Conservation (phyloP, 805 yeast species). For the Zygosaccharomyces rouxii region DNA sequence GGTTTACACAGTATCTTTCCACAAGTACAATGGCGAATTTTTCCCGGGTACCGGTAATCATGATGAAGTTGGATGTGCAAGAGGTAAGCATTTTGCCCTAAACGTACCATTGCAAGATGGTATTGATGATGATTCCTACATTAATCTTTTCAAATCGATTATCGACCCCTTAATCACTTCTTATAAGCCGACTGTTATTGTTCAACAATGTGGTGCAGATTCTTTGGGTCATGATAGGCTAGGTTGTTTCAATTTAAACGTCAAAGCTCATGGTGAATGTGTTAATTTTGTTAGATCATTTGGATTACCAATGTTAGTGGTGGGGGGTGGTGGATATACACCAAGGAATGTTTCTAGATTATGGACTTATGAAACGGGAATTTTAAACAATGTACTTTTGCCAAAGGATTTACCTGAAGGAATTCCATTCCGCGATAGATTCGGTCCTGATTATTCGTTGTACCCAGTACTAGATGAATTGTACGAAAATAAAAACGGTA, state of each 20-base stretch:
- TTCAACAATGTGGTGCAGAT: conserved; percentile 98
- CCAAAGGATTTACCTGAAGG: conserved; percentile 70
- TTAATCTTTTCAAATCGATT: conserved; percentile 52
- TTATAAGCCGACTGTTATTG: conserved; percentile 92
- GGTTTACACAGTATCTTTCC: conserved; percentile 87
- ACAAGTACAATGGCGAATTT: conserved; percentile 82
- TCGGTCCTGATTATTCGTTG: conserved; percentile 85
- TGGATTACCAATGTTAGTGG: conserved; percentile 83
- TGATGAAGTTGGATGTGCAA: conserved; percentile 78
- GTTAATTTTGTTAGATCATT: conserved; percentile 81
- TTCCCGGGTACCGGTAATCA: conserved; percentile 92
- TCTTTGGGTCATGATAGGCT: conserved; percentile 92
- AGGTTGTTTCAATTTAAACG: conserved; percentile 92
- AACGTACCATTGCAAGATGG: conserved; percentile 90
- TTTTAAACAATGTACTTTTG: conserved; percentile 72
- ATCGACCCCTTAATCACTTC: conserved; percentile 84
- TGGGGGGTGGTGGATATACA: conserved; percentile 98
- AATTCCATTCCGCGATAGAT: conserved; percentile 74
- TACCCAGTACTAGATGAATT: conserved; percentile 80
- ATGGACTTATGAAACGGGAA: conserved; percentile 92
- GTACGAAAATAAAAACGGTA: conserved; percentile 80
- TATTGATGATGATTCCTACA: conserved; percentile 74
- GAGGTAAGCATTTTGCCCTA: conserved; percentile 76
- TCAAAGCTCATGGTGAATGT: conserved; percentile 95
- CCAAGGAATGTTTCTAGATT: conserved; percentile 94